Percentiles rank a stretch among this genome's conserved stretches.
phyloP scores from a whole-genome alignment of 2,329 filamentous ascomycete genomes.

The Berkeleyomyces basicola region DNA sequence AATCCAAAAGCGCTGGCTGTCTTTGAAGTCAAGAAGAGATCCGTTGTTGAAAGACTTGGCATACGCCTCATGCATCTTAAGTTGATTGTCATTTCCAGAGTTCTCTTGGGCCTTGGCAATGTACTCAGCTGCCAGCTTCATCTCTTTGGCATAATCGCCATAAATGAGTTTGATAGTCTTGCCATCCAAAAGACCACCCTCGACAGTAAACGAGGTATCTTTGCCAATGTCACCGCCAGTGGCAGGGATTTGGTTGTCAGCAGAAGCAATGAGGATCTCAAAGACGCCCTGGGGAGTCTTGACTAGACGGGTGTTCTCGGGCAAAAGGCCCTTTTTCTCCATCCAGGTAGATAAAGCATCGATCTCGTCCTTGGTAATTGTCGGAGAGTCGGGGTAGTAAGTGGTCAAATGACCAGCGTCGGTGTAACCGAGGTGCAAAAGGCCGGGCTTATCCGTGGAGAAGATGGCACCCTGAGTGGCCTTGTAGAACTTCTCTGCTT shows the following conservation, averaged over 20 bases:
- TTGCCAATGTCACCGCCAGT: conserved; percentile 54
- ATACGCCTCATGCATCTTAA: conserved; percentile 58
- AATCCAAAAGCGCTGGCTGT: conserved; percentile 68
- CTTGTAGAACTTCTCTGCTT: conserved; percentile 47
- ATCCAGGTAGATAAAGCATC: conserved; percentile 55
- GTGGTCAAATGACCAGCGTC: conserved; percentile 63
- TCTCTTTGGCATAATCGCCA: conserved; percentile 57
- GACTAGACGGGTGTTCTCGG: conserved; percentile 60
- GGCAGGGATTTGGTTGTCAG: conserved; percentile 38
- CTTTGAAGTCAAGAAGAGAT: conserved; percentile 61
- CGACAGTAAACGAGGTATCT: conserved; percentile 41
- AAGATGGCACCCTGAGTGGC: conserved; percentile 58
- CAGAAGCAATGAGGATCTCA: conserved; percentile 61
- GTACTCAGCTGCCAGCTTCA: conserved; percentile 50
- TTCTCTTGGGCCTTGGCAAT: conserved; percentile 52
- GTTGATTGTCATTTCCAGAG: conserved; percentile 57
- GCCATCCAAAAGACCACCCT: conserved; percentile 42
- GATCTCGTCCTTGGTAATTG: conserved; percentile 62
- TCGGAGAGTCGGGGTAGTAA: conserved; percentile 63
- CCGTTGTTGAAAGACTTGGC: conserved; percentile 58
- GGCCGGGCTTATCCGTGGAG: conserved; percentile 41
- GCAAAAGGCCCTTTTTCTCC: conserved; percentile 52
- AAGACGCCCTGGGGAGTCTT: conserved; percentile 49
- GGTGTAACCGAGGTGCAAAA: conserved; percentile 62
- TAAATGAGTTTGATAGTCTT: conserved; percentile 56